Conservation (phyloP, 345 rosid species). For the Rubroshorea leprosula region DNA sequence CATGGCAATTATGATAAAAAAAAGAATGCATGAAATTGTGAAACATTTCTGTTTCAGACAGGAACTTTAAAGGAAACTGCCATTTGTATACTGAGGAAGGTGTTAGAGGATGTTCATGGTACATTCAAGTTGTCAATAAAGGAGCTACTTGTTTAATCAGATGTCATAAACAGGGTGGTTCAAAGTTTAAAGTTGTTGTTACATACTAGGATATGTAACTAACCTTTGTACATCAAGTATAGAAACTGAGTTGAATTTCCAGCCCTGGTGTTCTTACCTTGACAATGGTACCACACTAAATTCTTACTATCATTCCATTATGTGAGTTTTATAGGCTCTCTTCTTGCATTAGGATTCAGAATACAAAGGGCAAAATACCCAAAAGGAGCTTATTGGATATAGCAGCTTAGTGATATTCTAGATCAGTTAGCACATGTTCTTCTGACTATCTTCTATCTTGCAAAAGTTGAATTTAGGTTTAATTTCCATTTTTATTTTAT, state of each 20-base stretch:
- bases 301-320: too few species aligned
- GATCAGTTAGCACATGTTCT: too few species aligned
- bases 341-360: too few species aligned
- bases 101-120: slow-evolving; percentile 13
- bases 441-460: too few species aligned
- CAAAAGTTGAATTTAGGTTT: too few species aligned
- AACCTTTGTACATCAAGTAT: slow-evolving; percentile 10
- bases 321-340: too few species aligned
- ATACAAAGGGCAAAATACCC: too few species aligned
- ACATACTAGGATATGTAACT: slow-evolving; percentile 5
- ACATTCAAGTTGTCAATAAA: background rate
- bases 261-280: too few species aligned
- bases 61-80: background rate
- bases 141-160: slow-evolving; percentile 3
- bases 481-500: too few species aligned
- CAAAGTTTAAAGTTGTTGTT: background rate
- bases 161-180: slow-evolving; percentile 3
- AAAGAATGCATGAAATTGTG: background rate
- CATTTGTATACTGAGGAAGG: slow-evolving; percentile 12
- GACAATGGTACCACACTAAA: too few species aligned
- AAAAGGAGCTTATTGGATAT: too few species aligned
- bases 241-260: background rate
- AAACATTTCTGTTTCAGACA: slow-evolving; percentile 6
- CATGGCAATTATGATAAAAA: background rate
- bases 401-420: too few species aligned